Evolutionary conservation across 2,329 filamentous ascomycete species (phyloP).

Genomic region (Aspergillus hortae): DNA sequence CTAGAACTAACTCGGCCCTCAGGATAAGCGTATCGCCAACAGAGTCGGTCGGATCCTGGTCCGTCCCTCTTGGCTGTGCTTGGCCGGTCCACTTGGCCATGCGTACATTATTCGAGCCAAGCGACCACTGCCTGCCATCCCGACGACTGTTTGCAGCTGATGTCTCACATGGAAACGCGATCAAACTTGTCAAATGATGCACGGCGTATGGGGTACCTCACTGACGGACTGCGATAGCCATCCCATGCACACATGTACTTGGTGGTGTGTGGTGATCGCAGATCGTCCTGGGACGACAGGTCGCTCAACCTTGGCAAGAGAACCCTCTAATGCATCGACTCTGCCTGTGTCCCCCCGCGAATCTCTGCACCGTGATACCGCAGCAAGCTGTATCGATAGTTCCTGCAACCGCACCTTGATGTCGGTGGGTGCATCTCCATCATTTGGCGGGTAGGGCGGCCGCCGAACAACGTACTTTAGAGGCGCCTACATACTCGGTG

Average conservation of each 20-base stretch:
- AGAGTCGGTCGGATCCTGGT: constrained; percentile 24
- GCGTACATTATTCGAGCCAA: constrained; percentile 8
- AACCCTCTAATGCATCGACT: neutral
- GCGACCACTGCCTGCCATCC: neutral
- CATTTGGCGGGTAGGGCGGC: constrained; percentile 7
- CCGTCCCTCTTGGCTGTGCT: constrained; percentile 21
- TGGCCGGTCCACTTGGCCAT: constrained; percentile 15
- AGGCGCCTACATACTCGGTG: neutral
- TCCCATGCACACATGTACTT: neutral
- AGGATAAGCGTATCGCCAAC: constrained; percentile 34
- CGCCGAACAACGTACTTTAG: neutral
- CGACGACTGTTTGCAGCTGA: constrained; percentile 18
- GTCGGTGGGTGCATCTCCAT: neutral
- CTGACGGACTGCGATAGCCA: neutral
- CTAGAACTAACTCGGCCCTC: constrained; percentile 11
- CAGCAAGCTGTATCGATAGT: constrained; percentile 2
- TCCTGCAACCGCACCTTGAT: constrained; percentile 1
- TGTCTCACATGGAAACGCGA: constrained; percentile 24
- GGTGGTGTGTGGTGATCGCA: neutral
- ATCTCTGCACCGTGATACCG: neutral
- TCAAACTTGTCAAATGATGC: no score
- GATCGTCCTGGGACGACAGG: neutral
- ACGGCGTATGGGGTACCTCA: no score
- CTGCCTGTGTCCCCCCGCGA: neutral
- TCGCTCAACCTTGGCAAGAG: neutral